Conservation (phyloP, 2,329 filamentous ascomycete genomes). For the Xenosphaeropsis pyriputrescens region DNA sequence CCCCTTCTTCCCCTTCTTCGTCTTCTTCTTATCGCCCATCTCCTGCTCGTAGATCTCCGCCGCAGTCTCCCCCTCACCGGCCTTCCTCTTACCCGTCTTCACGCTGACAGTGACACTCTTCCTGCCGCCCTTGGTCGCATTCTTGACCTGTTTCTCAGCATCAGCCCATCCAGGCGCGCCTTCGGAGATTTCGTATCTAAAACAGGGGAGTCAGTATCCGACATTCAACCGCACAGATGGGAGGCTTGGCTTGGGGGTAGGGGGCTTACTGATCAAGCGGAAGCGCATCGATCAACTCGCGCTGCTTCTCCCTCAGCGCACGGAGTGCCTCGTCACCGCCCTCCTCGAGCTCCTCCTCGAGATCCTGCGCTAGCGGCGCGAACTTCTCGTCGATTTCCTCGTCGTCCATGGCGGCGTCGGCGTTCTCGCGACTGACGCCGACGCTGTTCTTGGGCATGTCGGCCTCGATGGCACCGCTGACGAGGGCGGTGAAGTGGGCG, state of each 20-base stretch:
- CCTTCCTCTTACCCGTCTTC: constrained; percentile 62
- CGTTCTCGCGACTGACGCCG: constrained; percentile 43
- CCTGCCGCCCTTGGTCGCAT: constrained; percentile 36
- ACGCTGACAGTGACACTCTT: constrained; percentile 60
- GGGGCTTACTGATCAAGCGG: constrained; percentile 66
- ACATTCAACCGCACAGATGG: no score
- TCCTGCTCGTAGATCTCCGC: constrained; percentile 48
- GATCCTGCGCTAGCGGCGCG: constrained; percentile 50
- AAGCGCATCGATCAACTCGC: constrained; percentile 77
- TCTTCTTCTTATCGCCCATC: constrained; percentile 37
- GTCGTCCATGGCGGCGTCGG: constrained; percentile 52
- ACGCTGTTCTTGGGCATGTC: constrained; percentile 44
- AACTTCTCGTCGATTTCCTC: constrained; percentile 52
- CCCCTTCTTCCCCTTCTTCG: constrained; percentile 29
- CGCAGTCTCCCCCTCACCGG: constrained; percentile 50
- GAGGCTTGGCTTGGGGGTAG: constrained; percentile 5
- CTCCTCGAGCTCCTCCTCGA: constrained; percentile 75
- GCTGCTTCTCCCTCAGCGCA: constrained; percentile 64
- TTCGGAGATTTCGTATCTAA: constrained; percentile 52
- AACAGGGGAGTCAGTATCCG: constrained; percentile 4
- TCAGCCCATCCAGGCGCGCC: constrained; percentile 48
- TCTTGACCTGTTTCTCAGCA: constrained; percentile 61
- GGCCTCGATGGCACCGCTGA: constrained; percentile 59
- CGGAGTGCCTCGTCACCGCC: constrained; percentile 63
- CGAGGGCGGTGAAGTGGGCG: constrained; percentile 57